Conservation (phyloP, 2,329 filamentous ascomycete species). For the Thelonectria olida region DNA sequence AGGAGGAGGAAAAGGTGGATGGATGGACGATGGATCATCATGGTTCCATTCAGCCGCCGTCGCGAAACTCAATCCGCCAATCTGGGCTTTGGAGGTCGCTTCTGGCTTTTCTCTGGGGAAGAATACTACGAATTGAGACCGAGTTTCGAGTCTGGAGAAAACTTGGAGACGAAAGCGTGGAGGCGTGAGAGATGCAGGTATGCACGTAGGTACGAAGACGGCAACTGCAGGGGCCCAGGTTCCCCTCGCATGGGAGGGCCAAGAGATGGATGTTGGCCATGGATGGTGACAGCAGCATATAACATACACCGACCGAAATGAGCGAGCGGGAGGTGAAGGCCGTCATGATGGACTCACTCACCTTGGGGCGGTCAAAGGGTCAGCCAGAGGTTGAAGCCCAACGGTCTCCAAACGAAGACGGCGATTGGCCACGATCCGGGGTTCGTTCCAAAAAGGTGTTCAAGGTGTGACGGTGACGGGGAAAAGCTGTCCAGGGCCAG, state of each 20-base stretch:
- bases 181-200: neutral
- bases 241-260: neutral
- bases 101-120: neutral
- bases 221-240: neutral
- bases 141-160: neutral
- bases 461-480: neutral
- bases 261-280: neutral
- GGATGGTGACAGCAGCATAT: neutral
- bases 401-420: neutral
- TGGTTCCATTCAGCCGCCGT: neutral
- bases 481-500: too few species aligned
- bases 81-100: neutral
- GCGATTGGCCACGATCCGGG: conserved; percentile 1
- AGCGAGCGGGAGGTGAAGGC: neutral
- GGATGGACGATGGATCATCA: too few species aligned
- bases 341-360: neutral
- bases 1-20: neutral
- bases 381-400: neutral
- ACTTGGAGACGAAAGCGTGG: neutral
- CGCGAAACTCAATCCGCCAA: neutral
- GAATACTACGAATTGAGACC: neutral
- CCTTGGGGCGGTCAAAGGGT: neutral
- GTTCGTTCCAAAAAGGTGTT: neutral
- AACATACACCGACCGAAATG: neutral
- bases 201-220: too few species aligned